Evolutionary conservation across 2,329 filamentous ascomycete genomes (phyloP).

Genomic region (Zymoseptoria pseudotritici): DNA sequence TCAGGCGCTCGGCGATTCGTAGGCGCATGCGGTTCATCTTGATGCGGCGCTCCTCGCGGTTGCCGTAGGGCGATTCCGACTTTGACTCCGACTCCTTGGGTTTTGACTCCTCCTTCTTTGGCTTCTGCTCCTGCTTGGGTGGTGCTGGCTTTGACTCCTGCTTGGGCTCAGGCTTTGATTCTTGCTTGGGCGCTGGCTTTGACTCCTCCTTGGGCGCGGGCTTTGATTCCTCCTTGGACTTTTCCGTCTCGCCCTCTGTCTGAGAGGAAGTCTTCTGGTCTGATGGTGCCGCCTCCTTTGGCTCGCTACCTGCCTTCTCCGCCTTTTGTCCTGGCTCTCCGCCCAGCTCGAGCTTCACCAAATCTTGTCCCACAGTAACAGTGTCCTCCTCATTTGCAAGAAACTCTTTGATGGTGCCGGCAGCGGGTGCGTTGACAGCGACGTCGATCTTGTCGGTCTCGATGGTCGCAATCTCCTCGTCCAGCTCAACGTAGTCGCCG

Average conservation of each 20-base stretch:
- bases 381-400: constrained; percentile 91
- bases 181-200: constrained; percentile 38
- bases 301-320: constrained; percentile 47
- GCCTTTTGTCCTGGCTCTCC: constrained; percentile 52
- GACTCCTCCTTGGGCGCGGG: constrained; percentile 40
- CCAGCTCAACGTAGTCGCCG: constrained; percentile 87
- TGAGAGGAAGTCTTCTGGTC: constrained; percentile 52
- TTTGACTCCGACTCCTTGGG: constrained; percentile 35
- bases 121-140: constrained; percentile 28
- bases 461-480: constrained; percentile 97
- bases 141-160: constrained; percentile 39
- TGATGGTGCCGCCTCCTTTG: constrained; percentile 53
- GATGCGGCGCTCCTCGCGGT: constrained; percentile 80
- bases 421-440: constrained; percentile 85
- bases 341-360: constrained; percentile 78
- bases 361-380: constrained; percentile 85
- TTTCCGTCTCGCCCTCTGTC: constrained; percentile 36
- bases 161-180: constrained; percentile 37
- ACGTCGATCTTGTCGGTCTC: constrained; percentile 99
- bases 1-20: constrained; percentile 91
- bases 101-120: constrained; percentile 33
- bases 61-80: constrained; percentile 50
- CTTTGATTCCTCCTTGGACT: constrained; percentile 38
- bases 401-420: constrained; percentile 86
- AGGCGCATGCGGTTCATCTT: constrained; percentile 99